Evolutionary conservation across 805 yeast species (phyloP), one percentile per base, ranked within the genome.

Genomic region (Lipomyces starkeyi): DNA sequence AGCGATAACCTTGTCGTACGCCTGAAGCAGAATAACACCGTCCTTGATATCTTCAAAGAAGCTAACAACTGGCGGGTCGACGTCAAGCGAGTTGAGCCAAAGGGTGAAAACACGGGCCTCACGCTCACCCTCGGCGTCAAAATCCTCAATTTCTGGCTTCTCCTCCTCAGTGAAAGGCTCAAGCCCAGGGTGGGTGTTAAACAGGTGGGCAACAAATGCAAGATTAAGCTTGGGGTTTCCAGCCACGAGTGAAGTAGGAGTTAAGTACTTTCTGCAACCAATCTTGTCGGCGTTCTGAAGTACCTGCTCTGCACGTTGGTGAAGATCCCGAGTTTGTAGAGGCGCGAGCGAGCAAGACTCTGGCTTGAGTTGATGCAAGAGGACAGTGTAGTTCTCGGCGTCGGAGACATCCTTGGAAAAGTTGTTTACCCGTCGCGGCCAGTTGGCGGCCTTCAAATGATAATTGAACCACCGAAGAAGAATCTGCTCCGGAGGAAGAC

Each of bases 101-200:
- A 95, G 82, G 5, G 99, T 95, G 81, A 95, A 95, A 13, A 95
- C 99, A 79, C 99, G 87, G 2, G 99, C 99, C 82, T 95, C 99
- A 82, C 99, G 91, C 82, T 95, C 99, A 71, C 99, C 99, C 81
- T 95, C 99, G 32, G 99, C 99, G 78, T 95, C 99, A 76, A 95
- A 95, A 74, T 92, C 98, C 82, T 95, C 99, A 74, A 95, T 91
- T 78, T 93, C 98, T 35, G 95, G 91, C 74, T 88, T 90, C 79
- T 94, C 98, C 67, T 82, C 84, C 80, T 93, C 98, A 76, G 91
- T 96, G 72, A 94, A 86, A 67, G 98, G 98, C 69, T 93, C 98
- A 72, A 95, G 85, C 61, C 99, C 98, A 60, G 99, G 99, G 77
- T 91, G 88, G 6, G 97, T 94, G 82, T 95, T 95, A 85, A 95